Evolutionary conservation across 2,329 filamentous ascomycete genomes (phyloP).

Genomic region (Aquanectria penicillioides): DNA sequence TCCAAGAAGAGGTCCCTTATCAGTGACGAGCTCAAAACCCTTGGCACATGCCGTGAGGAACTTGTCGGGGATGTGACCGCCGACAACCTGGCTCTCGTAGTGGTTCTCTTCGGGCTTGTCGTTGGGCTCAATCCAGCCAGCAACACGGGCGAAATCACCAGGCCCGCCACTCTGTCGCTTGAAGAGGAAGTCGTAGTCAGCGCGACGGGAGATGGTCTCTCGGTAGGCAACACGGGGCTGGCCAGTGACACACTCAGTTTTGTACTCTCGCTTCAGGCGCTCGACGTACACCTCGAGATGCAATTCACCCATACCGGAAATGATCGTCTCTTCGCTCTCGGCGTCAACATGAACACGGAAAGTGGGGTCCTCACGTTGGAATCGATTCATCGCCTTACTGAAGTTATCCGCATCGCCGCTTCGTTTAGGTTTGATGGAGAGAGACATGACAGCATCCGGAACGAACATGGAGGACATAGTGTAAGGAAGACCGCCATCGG

Average conservation of each 20-base stretch:
- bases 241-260: constrained; percentile 93
- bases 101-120: constrained; percentile 77
- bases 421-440: constrained; percentile 96
- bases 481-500: constrained; percentile 90
- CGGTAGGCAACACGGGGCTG: constrained; percentile 97
- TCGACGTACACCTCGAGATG: constrained; percentile 98
- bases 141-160: constrained; percentile 93
- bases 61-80: constrained; percentile 94
- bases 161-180: constrained; percentile 96
- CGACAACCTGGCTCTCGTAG: constrained; percentile 88
- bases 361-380: constrained; percentile 97
- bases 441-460: constrained; percentile 95
- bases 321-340: constrained; percentile 96
- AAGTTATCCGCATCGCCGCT: constrained; percentile 93
- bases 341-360: constrained; percentile 94
- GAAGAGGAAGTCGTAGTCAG: constrained; percentile 91
- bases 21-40: constrained; percentile 85
- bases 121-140: constrained; percentile 90
- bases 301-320: constrained; percentile 97
- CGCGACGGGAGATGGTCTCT: constrained; percentile 84
- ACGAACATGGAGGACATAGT: constrained; percentile 99
- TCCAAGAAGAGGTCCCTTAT: constrained; percentile 89
- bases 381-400: constrained; percentile 98
- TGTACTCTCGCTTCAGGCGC: constrained; percentile 96
- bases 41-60: constrained; percentile 95